Base-by-base conservation (phyloP, 2,329 filamentous ascomycete genomes). In the Colletotrichum sp. region DNA sequence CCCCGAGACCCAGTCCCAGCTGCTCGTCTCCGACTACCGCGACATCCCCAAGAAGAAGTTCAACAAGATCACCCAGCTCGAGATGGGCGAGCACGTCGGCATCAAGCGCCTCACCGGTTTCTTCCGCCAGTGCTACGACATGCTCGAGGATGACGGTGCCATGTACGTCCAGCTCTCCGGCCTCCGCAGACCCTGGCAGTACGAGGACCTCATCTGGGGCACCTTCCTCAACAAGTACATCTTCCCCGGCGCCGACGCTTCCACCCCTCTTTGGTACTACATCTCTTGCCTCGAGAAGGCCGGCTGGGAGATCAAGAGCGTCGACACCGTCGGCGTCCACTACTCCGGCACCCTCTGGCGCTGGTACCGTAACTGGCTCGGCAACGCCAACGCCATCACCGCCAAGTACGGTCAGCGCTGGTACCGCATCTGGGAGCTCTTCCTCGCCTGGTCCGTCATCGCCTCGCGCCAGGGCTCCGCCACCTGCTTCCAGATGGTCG, bases 151-250 rank as follows among this genome's bases (percentile, higher is more conserved):
- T 79, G 96, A 99, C 79, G 97, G 97, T 85, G 92, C 95, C 79
- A 98, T 99, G 89, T 98, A 97, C 91, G 90, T 99, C 77, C 97
- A 99, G 86, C 96, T 98, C 81, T 96, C 96, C 81, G 97, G 97
- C 87, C 91, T 99, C 77, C 94, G 97, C 81, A 98, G 98, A 89
- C 89, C 91, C 78, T 99, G 97, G 97, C 97, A 99, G 86, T 99
- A 98, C 83, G 96, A 99, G 90, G 96, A 99, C 87, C 91, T 98
- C 67, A 94, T 96, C 85, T 99, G 97, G 97, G 97, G 97, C 84
- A 91, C 99, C 63, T 99, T 98, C 91, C 98, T 99, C 96, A 99
- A 99, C 93, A 98, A 98, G 89, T 98, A 99, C 87, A 91, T 99
- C 85, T 99, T 99, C 92, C 97, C 96, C 39, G 97, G 97, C 84